Conservation (phyloP, 257 asterid genomes). For the Ophiorrhiza pumila region DNA sequence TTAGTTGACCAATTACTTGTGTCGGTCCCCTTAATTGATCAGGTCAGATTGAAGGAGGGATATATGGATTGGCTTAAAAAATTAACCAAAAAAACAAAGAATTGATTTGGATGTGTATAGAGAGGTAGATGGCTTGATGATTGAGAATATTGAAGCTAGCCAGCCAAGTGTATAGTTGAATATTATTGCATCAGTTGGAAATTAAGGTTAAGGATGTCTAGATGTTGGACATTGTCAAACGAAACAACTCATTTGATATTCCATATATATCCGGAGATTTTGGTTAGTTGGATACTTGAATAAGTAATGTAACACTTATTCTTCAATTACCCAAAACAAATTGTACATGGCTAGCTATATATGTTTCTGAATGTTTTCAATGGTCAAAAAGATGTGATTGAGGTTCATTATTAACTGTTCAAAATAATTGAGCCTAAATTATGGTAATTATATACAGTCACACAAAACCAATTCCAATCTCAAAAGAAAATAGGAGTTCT, state of each 20-base stretch:
- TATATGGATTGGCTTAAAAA: not conserved
- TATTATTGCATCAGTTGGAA: no score
- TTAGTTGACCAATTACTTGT: constrained; percentile 20
- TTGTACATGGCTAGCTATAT: not conserved
- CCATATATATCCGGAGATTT: not conserved
- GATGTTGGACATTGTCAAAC: constrained; percentile 14
- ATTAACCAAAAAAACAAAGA: no score
- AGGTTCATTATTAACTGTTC: not conserved
- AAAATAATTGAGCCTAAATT: not conserved
- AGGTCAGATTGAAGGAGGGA: not conserved
- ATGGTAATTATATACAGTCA: no score
- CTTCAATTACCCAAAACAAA: no score
- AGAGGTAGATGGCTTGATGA: not conserved
- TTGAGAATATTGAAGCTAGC: constrained; percentile 1
- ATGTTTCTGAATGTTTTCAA: not conserved
- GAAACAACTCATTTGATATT: not conserved
- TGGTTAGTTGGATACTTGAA: not conserved
- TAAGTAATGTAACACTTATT: no score
- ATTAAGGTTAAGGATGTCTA: no score
- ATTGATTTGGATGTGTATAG: not conserved
- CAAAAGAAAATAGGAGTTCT: no score
- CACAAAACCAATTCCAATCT: no score
- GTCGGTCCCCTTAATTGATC: not conserved
- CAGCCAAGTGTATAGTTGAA: not conserved
- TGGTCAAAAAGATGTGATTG: no score